A percentile compares a stretch with the other conserved stretches of the same genome.
Evolutionary conservation across 2,329 filamentous ascomycete genomes (phyloP).

Genomic region (Fusarium nisikadoi): DNA sequence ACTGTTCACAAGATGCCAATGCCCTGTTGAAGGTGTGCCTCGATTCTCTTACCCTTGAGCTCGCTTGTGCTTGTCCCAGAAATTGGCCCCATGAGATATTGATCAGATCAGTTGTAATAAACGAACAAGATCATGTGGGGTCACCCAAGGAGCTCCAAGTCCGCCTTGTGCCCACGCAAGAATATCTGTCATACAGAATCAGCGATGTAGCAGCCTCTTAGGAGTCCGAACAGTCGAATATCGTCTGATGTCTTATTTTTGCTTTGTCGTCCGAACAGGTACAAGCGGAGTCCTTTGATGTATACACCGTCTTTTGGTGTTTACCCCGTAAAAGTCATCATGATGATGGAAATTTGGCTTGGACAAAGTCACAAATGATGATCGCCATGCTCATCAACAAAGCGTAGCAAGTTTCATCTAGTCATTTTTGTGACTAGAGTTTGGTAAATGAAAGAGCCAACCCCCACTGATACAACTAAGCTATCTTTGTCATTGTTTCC

Average conservation of each 20-base stretch:
- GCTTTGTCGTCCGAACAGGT: background rate
- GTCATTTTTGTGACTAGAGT: conserved; percentile 13
- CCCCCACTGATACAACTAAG: conserved; percentile 28
- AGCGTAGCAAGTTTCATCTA: conserved; percentile 20
- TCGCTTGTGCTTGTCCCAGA: conserved; percentile 8
- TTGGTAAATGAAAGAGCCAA: background rate
- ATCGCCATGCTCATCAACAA: conserved; percentile 1
- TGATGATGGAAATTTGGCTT: background rate
- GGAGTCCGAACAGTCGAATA: background rate
- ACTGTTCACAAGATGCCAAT: background rate
- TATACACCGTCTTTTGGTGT: conserved; percentile 37
- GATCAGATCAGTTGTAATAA: conserved; percentile 13
- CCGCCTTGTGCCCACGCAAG: conserved; percentile 6
- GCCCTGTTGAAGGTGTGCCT: background rate
- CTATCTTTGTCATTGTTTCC: conserved; percentile 36
- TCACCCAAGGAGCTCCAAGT: conserved; percentile 23
- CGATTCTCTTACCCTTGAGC: background rate
- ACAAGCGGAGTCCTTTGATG: background rate
- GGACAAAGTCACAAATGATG: conserved; percentile 19
- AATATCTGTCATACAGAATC: background rate
- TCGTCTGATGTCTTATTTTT: conserved; percentile 1
- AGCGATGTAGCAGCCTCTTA: background rate
- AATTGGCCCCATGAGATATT: conserved; percentile 1
- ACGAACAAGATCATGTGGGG: conserved; percentile 4
- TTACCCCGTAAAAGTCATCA: background rate